Evolutionary conservation across 1,139 yeast species (phyloP).

Genomic region (Debaryomyces singareniensis): DNA sequence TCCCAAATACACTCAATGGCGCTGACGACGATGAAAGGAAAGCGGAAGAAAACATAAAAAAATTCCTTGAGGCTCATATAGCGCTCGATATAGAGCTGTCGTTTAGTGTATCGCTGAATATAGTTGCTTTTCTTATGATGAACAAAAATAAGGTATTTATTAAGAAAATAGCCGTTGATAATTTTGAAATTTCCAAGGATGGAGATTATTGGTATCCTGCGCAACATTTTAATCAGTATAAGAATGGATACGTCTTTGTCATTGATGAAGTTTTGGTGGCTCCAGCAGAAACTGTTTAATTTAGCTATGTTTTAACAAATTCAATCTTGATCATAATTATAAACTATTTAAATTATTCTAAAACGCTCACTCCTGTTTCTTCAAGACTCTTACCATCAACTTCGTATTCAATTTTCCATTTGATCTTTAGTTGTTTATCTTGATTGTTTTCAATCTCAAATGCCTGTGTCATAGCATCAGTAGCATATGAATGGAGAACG

Average conservation of each 20-base stretch:
- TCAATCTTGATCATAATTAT: not conserved
- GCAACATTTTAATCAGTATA: constrained; percentile 37
- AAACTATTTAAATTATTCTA: constrained; percentile 6
- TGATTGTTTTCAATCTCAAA: constrained; percentile 52
- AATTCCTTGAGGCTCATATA: constrained; percentile 52
- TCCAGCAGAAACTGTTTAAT: constrained; percentile 8
- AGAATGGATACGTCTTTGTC: constrained; percentile 54
- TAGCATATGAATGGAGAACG: constrained; percentile 42
- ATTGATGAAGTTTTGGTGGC: constrained; percentile 37
- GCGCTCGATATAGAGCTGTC: constrained; percentile 20
- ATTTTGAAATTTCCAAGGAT: constrained; percentile 26
- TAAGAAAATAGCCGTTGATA: constrained; percentile 28
- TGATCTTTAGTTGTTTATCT: constrained; percentile 54
- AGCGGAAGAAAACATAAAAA: constrained; percentile 39
- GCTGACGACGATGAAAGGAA: constrained; percentile 35
- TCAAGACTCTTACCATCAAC: constrained; percentile 42
- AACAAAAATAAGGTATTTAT: constrained; percentile 40
- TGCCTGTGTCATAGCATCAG: constrained; percentile 54
- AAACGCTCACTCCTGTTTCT: constrained; percentile 50
- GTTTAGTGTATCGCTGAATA: constrained; percentile 5
- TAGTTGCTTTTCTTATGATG: constrained; percentile 8
- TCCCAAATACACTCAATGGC: constrained; percentile 40
- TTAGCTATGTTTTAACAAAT: not conserved
- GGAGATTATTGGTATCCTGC: constrained; percentile 33
- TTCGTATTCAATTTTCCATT: constrained; percentile 70